Conservation (phyloP, 139 green algal species). For the Haematococcus lacustris region DNA sequence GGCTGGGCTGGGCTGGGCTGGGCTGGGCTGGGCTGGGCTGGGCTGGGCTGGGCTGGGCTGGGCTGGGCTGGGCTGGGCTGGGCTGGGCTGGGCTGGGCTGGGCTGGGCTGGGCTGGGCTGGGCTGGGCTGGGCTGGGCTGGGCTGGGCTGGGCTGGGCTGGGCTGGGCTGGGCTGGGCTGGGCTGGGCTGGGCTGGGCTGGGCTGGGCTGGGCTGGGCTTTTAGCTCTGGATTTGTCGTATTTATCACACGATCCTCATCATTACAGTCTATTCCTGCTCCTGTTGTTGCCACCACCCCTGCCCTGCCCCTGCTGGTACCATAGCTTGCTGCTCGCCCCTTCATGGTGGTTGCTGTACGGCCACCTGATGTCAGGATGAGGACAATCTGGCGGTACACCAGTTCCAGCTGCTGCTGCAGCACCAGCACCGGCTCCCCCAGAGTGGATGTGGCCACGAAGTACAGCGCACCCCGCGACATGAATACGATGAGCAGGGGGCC, state of each 20-base stretch:
- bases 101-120: too few relatives aligned
- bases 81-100: too few relatives aligned
- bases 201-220: not conserved
- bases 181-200: not conserved
- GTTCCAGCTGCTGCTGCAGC: slow-evolving; percentile 50
- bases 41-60: too few relatives aligned
- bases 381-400: slow-evolving; percentile 50
- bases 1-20: too few relatives aligned
- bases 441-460: slow-evolving; percentile 51
- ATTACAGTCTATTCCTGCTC: not conserved
- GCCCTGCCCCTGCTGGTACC: not conserved
- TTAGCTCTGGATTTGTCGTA: not conserved
- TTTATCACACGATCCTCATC: not conserved
- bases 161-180: too few relatives aligned
- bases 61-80: too few relatives aligned
- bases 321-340: not conserved
- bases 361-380: slow-evolving; percentile 39
- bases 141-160: too few relatives aligned
- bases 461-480: slow-evolving; percentile 49
- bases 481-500: slow-evolving; percentile 63
- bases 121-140: too few relatives aligned
- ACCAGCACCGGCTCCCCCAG: slow-evolving; percentile 39
- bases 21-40: too few relatives aligned
- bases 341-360: too few relatives aligned
- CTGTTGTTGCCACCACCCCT: not conserved